phyloP scores from a whole-genome alignment of 1,139 yeast species.

The Nakaseomyces bracarensis region DNA sequence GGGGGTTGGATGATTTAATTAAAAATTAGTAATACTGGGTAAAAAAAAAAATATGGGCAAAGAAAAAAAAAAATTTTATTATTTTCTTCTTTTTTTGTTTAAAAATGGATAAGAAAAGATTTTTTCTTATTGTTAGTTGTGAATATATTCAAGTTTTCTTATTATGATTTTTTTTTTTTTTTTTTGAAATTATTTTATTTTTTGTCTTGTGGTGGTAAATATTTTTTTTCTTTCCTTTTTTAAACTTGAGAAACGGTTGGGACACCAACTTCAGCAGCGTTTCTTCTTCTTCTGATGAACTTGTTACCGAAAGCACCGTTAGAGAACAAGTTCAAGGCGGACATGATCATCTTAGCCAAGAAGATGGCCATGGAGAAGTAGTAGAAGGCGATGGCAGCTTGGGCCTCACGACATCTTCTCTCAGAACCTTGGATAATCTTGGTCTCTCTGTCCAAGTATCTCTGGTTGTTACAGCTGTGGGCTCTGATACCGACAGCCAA shows the following conservation, averaged over 20 bases:
- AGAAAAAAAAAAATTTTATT: background rate
- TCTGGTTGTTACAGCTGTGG: conserved; percentile 72
- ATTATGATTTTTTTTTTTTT: too few species aligned
- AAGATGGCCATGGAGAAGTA: conserved; percentile 78
- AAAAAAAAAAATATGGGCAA: too few species aligned
- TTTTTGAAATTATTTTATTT: too few species aligned
- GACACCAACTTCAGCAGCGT: conserved; percentile 67
- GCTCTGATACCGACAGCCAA: conserved; percentile 81
- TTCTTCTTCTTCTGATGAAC: conserved; percentile 32
- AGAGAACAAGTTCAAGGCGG: conserved; percentile 46
- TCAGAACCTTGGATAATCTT: conserved; percentile 63
- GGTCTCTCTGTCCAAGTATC: conserved; percentile 52
- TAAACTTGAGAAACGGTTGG: conserved; percentile 84
- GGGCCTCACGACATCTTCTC: conserved; percentile 91
- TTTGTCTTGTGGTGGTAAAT: background rate
- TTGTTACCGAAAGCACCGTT: conserved; percentile 56
- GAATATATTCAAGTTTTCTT: background rate
- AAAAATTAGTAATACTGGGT: too few species aligned
- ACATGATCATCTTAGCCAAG: conserved; percentile 58
- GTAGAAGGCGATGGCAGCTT: conserved; percentile 84
- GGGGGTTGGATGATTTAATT: too few species aligned
- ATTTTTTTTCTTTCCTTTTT: too few species aligned
- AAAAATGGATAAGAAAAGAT: too few species aligned
- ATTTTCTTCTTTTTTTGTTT: background rate
- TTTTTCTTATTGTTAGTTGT: background rate